Base-by-base conservation (phyloP, 495 filamentous ascomycete species). In the Glutinoglossum americanum region DNA sequence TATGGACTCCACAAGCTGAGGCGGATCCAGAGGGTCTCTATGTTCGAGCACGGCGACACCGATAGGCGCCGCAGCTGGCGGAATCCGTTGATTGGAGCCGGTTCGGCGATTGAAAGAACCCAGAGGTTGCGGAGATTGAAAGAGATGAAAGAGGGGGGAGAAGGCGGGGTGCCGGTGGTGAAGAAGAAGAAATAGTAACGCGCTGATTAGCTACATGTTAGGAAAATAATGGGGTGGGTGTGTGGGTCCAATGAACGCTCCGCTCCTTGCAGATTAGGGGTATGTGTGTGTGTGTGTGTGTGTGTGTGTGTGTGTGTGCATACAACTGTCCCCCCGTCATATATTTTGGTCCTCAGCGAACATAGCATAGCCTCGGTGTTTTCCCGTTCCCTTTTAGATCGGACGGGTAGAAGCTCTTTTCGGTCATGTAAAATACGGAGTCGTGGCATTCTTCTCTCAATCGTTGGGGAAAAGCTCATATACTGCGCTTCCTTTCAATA, bases 21-120 rank as follows among this genome's bases (percentile, higher is more conserved):
- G 53, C 83, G 83, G 67, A 82, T 97, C 32, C 89, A 95, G 69
- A 78, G 89, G 49, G 79, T 98, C 60, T 87, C 84, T 59, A 97
- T 97, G 89, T 89, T 67, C 66, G 71, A 70, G 54, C 63, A 64
- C 19, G 41, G 45, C 30, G 55, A 30, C 11, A 53, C 47, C 19
- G 27, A 30, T 9, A 41, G 39, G 32, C 30, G 56, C 0, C 53
- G 17, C 7, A 41, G 19, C 41, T 60, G 59, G 59, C 30, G 54
- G 19, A 57, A 49, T 30, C 17, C 27, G 5, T 30, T 39, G 39
- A 5, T 15, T 4, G 27, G 54, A 17, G 11, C 39, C 2, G 19
- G 25, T 39, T 17, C 30, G 21, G 33, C 32, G 17, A 2, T 25
- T 5, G 25, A 39, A 33, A 21, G 28, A 17, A 45, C 54, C 5